Evolutionary conservation across 2,329 filamentous ascomycete species (phyloP).

Genomic region (Teratosphaeria epicoccoides): DNA sequence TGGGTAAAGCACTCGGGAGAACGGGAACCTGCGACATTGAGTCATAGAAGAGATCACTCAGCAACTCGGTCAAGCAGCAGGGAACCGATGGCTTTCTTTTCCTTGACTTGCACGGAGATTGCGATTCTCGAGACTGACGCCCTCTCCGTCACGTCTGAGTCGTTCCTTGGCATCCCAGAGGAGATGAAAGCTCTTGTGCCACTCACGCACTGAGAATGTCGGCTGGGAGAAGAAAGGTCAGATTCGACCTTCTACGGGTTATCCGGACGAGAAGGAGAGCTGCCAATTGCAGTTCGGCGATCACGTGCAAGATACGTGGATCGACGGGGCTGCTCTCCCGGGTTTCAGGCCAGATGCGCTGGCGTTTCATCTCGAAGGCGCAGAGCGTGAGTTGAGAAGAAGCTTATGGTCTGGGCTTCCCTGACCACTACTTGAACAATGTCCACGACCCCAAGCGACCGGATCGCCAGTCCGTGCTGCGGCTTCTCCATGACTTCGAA

Average conservation of each 20-base stretch:
- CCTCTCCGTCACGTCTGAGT: conserved; percentile 41
- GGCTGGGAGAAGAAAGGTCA: conserved; percentile 53
- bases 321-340: conserved; percentile 37
- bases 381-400: conserved; percentile 46
- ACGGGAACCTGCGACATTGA: too few species aligned
- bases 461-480: conserved; percentile 45
- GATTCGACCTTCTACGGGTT: conserved; percentile 49
- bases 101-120: conserved; percentile 46
- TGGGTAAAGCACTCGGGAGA: too few species aligned
- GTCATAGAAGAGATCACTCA: conserved; percentile 44
- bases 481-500: conserved; percentile 46
- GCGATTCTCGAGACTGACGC: conserved; percentile 37
- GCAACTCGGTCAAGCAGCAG: conserved; percentile 44
- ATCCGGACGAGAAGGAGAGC: conserved; percentile 49
- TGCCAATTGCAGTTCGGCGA: conserved; percentile 54
- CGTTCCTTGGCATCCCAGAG: conserved; percentile 46
- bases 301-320: conserved; percentile 44
- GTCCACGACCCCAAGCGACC: conserved; percentile 42
- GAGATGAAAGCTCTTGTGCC: conserved; percentile 44
- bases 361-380: conserved; percentile 44
- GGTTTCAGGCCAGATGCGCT: conserved; percentile 39
- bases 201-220: conserved; percentile 45
- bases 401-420: conserved; percentile 48
- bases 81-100: conserved; percentile 53
- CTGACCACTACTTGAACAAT: conserved; percentile 46